phyloP scores from a whole-genome alignment of 352 stramenopile genomes.

The Paralagenidium karlingii region DNA sequence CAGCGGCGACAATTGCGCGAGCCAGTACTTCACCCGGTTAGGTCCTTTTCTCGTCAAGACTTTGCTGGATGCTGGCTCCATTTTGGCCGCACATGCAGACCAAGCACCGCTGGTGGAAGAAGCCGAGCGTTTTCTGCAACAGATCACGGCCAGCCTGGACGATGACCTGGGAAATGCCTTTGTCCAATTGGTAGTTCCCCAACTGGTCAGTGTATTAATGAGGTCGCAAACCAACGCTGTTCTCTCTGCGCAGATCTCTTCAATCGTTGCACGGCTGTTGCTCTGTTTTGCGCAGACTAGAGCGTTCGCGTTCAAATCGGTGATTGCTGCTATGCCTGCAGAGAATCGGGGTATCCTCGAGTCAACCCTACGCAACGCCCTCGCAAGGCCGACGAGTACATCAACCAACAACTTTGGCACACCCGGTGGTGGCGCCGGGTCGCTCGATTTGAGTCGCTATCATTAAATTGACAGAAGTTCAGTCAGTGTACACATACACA shows the following conservation, averaged over 20 bases:
- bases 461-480: neutral
- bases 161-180: conserved; percentile 28
- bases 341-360: conserved; percentile 22
- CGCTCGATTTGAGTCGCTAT: neutral
- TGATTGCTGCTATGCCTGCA: conserved; percentile 24
- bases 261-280: conserved; percentile 21
- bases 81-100: conserved; percentile 6
- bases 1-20: conserved; percentile 5
- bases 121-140: conserved; percentile 27
- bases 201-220: conserved; percentile 23
- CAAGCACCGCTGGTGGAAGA: conserved; percentile 27
- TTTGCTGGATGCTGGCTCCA: conserved; percentile 9
- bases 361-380: conserved; percentile 21
- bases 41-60: conserved; percentile 19
- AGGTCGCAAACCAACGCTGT: conserved; percentile 9
- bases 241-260: neutral
- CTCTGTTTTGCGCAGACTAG: conserved; percentile 40
- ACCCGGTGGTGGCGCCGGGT: neutral
- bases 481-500: neutral
- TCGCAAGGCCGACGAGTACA: conserved; percentile 1
- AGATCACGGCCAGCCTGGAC: conserved; percentile 31
- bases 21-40: conserved; percentile 30
- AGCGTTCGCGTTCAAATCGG: conserved; percentile 32
- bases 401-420: neutral
- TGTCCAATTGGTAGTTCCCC: conserved; percentile 44